Conservation (phyloP, 1,139 yeast genomes). For the Diutina mesorugosa region DNA sequence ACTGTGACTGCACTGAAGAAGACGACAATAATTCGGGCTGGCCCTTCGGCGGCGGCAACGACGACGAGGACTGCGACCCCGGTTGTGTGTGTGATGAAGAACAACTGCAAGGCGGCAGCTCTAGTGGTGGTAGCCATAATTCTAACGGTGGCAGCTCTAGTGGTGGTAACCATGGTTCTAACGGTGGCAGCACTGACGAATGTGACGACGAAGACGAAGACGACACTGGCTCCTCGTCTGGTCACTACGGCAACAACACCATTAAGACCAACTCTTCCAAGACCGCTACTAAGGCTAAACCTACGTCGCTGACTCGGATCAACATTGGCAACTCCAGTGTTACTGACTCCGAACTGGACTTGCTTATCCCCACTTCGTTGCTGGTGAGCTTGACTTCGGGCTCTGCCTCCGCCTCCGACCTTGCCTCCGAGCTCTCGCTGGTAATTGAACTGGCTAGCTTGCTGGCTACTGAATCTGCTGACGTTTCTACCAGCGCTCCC, state of each 20-base stretch:
- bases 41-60: not conserved
- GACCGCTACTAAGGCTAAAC: not conserved
- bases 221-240: not conserved
- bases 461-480: not conserved
- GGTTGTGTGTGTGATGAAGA: conserved; percentile 1
- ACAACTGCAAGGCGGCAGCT: not conserved
- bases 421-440: too few species aligned
- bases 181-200: not conserved
- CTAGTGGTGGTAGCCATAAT: too few species aligned
- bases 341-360: not conserved
- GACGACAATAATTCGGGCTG: conserved; percentile 1
- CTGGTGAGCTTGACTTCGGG: not conserved
- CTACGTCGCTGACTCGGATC: not conserved
- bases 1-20: conserved; percentile 1
- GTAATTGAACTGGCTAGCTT: not conserved
- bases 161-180: too few species aligned
- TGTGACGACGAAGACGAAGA: not conserved
- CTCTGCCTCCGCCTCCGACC: not conserved
- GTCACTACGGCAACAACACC: not conserved
- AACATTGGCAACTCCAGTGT: not conserved
- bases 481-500: not conserved
- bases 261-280: not conserved
- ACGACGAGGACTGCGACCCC: conserved; percentile 1
- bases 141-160: not conserved
- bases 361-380: not conserved